Evolutionary conservation across 2,329 filamentous ascomycete species (phyloP).

Genomic region (Talaromyces amestolkiae): DNA sequence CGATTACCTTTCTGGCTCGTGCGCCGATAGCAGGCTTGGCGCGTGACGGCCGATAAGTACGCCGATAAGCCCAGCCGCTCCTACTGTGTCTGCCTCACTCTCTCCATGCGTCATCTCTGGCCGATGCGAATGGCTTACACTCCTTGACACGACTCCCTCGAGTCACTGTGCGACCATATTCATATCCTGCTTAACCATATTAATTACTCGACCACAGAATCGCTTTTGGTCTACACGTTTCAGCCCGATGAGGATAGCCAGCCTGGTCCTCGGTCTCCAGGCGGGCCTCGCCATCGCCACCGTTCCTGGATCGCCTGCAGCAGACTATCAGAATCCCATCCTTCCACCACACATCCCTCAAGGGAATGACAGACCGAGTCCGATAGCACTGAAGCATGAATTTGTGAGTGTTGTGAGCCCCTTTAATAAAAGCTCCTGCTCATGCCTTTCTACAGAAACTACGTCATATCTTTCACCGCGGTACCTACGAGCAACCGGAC

Average conservation of each 20-base stretch:
- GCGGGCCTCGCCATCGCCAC: conserved; percentile 18
- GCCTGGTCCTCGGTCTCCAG: conserved; percentile 10
- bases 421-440: background rate
- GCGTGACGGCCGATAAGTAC: conserved; percentile 13
- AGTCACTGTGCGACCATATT: conserved; percentile 5
- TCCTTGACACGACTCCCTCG: conserved; percentile 14
- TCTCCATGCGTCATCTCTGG: conserved; percentile 13
- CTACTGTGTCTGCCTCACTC: background rate
- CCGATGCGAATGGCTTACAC: background rate
- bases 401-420: conserved; percentile 33
- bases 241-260: conserved; percentile 8
- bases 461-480: conserved; percentile 90
- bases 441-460: conserved; percentile 46
- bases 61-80: conserved; percentile 15
- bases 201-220: background rate
- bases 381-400: conserved; percentile 29
- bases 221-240: background rate
- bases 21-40: conserved; percentile 22
- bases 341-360: conserved; percentile 36
- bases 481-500: conserved; percentile 71
- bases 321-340: conserved; percentile 27
- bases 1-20: background rate
- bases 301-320: conserved; percentile 1
- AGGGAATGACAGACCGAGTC: conserved; percentile 17
- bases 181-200: background rate